Conservation (phyloP, 2,329 filamentous ascomycete species). For the Penicillium occitanis region DNA sequence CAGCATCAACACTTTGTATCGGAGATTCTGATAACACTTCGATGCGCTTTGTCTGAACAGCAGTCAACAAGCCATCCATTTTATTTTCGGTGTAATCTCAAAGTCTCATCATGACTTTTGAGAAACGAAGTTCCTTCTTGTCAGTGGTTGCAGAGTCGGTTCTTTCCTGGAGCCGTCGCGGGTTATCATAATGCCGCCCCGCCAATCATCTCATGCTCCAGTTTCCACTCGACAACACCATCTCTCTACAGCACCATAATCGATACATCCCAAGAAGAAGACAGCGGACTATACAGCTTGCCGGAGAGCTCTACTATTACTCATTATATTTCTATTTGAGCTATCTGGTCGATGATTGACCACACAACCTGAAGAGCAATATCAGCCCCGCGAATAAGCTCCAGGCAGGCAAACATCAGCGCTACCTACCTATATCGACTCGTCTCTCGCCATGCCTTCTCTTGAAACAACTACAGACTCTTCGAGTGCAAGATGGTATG, state of each 20-base stretch:
- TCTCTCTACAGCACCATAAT: background rate
- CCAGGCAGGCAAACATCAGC: background rate
- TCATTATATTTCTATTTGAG: background rate
- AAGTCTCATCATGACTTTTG: background rate
- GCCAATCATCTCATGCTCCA: slow-evolving; percentile 4
- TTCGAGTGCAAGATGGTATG: slow-evolving; percentile 28
- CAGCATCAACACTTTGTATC: background rate
- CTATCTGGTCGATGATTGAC: background rate
- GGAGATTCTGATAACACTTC: slow-evolving; percentile 24
- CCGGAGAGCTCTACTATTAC: background rate
- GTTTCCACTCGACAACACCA: slow-evolving; percentile 4
- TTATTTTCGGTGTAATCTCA: background rate
- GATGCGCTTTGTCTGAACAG: slow-evolving; percentile 37
- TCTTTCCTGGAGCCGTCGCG: slow-evolving; percentile 27
- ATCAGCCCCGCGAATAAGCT: background rate
- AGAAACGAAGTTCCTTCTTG: background rate
- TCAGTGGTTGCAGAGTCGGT: background rate
- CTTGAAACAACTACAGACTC: background rate
- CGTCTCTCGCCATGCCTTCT: slow-evolving; percentile 18
- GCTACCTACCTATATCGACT: background rate
- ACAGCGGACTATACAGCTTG: background rate
- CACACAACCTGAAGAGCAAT: background rate
- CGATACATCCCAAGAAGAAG: background rate
- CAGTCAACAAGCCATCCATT: slow-evolving; percentile 44
- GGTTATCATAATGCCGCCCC: slow-evolving; percentile 24